Evolutionary conservation across 345 rosid species (phyloP).

Genomic region (Lepidium didymum): DNA sequence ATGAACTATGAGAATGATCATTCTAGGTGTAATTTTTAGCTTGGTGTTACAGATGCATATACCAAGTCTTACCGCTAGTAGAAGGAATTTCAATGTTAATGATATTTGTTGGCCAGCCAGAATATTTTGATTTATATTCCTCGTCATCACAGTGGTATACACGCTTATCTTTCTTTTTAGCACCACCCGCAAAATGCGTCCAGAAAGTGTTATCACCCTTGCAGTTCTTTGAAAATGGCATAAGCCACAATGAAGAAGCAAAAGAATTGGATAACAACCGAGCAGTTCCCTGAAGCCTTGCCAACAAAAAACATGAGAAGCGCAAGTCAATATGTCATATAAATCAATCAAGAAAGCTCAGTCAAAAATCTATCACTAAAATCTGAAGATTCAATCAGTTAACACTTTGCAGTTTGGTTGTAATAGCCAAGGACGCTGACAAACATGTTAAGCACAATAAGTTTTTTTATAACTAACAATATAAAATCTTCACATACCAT

Average conservation of each 20-base stretch:
- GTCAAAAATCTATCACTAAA: conserved; percentile 1
- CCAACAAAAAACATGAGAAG: conserved; percentile 34
- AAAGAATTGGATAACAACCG: conserved; percentile 83
- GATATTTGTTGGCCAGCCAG: conserved; percentile 96
- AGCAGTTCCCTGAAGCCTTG: conserved; percentile 96
- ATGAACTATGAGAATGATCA: neutral
- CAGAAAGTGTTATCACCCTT: conserved; percentile 55
- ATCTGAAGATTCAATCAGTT: neutral
- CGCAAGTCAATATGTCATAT: conserved; percentile 31
- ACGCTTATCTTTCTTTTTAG: conserved; percentile 43
- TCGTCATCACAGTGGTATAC: conserved; percentile 67
- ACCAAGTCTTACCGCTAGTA: conserved; percentile 44
- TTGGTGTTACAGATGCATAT: neutral
- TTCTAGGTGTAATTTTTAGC: neutral
- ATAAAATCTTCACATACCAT: conserved; percentile 1
- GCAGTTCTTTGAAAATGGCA: conserved; percentile 90
- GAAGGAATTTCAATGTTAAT: conserved; percentile 93
- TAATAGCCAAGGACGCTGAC: neutral
- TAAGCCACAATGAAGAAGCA: conserved; percentile 84
- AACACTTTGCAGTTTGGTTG: neutral
- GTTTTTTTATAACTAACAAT: neutral
- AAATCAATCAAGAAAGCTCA: neutral
- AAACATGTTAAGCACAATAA: neutral
- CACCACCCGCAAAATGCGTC: conserved; percentile 65
- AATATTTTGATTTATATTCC: conserved; percentile 71